A percentile compares a stretch with the other conserved stretches of the same genome.
Evolutionary conservation across 176 grass and related monocot genomes (phyloP).

Genomic region (Puya raimondii): DNA sequence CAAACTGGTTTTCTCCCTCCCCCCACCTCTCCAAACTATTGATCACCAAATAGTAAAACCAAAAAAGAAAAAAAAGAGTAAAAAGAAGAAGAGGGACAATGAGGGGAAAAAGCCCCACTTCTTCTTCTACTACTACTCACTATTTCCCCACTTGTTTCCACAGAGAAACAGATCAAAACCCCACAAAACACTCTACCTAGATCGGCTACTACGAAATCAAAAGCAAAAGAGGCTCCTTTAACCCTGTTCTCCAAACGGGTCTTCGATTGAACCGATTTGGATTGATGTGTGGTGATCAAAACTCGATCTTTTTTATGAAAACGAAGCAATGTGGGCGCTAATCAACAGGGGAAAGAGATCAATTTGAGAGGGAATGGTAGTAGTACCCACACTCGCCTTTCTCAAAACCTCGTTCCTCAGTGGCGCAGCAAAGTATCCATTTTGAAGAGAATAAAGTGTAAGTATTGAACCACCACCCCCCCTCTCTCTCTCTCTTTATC

Average conservation of each 20-base stretch:
- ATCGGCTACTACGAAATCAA: background rate
- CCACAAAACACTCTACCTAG: background rate
- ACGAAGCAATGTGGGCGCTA: conserved; percentile 4
- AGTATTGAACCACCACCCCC: conserved; percentile 20
- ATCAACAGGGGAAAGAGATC: background rate
- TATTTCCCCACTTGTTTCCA: background rate
- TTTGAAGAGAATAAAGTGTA: conserved; percentile 63
- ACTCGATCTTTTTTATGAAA: background rate
- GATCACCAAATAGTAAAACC: background rate
- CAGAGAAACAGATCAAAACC: background rate
- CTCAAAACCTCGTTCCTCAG: conserved; percentile 14
- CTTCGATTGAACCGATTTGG: background rate
- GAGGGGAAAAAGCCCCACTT: background rate
- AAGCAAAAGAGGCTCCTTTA: background rate
- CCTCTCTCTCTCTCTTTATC: background rate
- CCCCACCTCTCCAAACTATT: conserved; percentile 11
- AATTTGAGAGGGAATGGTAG: background rate
- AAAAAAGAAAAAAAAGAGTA: background rate
- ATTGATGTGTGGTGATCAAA: background rate
- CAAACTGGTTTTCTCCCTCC: conserved; percentile 16
- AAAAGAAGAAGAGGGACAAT: background rate
- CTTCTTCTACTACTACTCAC: background rate
- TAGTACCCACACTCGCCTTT: background rate
- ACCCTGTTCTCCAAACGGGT: background rate
- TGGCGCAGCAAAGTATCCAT: conserved; percentile 17